These are phyloP conservation scores for Colletotrichum sp. DNA, from an alignment of 2,329 filamentous ascomycete species.

Conservation along the genomic window DNA sequence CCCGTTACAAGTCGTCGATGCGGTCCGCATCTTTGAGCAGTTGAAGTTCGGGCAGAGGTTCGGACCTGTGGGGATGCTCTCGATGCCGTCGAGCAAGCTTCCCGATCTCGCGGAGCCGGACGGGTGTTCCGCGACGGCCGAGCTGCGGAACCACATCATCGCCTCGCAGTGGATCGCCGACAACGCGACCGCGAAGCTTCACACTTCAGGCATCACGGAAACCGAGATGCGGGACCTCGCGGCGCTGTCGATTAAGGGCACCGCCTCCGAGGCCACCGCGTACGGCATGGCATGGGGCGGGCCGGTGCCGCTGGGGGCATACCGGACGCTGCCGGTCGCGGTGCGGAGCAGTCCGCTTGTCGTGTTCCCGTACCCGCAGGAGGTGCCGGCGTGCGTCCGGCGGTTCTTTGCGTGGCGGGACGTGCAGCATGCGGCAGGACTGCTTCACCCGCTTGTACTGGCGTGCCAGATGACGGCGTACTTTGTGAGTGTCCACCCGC, in stretches of 20 bases:
- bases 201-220: constrained; percentile 20
- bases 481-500: constrained; percentile 25
- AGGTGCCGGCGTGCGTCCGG: constrained; percentile 21
- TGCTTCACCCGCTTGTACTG: constrained; percentile 26
- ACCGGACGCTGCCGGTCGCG: constrained; percentile 22
- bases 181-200: constrained; percentile 11
- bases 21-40: constrained; percentile 11
- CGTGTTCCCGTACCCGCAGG: constrained; percentile 26
- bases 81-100: constrained; percentile 1
- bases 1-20: constrained; percentile 9
- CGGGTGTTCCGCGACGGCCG: not conserved
- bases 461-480: constrained; percentile 24
- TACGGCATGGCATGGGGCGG: constrained; percentile 22
- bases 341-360: constrained; percentile 23
- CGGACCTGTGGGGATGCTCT: not conserved
- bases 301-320: constrained; percentile 16
- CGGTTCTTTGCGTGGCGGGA: constrained; percentile 23
- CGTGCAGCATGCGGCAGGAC: constrained; percentile 7
- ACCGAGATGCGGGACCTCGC: constrained; percentile 16
- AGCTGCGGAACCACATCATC: constrained; percentile 27
- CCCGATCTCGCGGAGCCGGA: not conserved
- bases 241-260: constrained; percentile 13
- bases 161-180: constrained; percentile 25
- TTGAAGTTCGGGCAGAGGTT: not conserved
- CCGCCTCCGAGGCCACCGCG: constrained; percentile 3